A percentile compares a stretch with the other conserved stretches of the same genome.
These are phyloP conservation scores for Aspergillus fischeri DNA, from an alignment of 2,329 filamentous ascomycete genomes.

Conservation along the genomic window DNA sequence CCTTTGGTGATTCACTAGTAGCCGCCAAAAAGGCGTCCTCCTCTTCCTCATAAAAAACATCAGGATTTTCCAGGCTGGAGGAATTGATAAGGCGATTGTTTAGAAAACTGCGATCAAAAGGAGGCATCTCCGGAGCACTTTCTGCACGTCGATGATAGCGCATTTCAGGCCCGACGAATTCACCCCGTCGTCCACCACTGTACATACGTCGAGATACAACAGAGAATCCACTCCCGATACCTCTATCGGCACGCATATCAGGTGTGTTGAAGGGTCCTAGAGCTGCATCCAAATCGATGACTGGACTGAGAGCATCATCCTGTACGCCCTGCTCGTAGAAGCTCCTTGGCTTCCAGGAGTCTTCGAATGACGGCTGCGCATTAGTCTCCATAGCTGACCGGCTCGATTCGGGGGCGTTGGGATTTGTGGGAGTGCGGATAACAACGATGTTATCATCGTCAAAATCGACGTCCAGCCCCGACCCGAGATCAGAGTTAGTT, in stretches of 20 bases:
- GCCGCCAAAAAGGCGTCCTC: slow-evolving; percentile 47
- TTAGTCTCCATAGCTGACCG: slow-evolving; percentile 15
- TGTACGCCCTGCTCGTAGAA: slow-evolving; percentile 45
- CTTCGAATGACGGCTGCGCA: slow-evolving; percentile 27
- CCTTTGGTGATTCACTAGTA: slow-evolving; percentile 26
- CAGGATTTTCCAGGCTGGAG: slow-evolving; percentile 38
- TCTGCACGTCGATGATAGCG: slow-evolving; percentile 48
- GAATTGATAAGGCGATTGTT: slow-evolving; percentile 36
- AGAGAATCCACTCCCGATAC: slow-evolving; percentile 35
- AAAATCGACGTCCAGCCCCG: slow-evolving; percentile 44
- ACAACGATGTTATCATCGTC: slow-evolving; percentile 49
- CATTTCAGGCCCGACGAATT: slow-evolving; percentile 46
- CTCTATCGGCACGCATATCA: slow-evolving; percentile 34
- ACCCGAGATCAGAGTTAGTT: slow-evolving; percentile 40
- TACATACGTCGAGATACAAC: slow-evolving; percentile 44
- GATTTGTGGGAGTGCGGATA: slow-evolving; percentile 41
- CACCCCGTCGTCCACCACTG: slow-evolving; percentile 44
- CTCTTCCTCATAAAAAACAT: slow-evolving; percentile 50
- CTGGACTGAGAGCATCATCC: slow-evolving; percentile 67
- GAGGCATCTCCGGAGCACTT: slow-evolving; percentile 47
- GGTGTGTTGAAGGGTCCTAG: slow-evolving; percentile 84
- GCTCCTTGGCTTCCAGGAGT: slow-evolving; percentile 41
- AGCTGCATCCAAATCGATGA: slow-evolving; percentile 93
- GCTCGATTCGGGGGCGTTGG: slow-evolving; percentile 26
- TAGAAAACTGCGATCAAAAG: slow-evolving; percentile 43